Evolutionary conservation across 2,329 filamentous ascomycete genomes (phyloP), one percentile per base, ranked within the genome.

Genomic region (Curvularia sp.): DNA sequence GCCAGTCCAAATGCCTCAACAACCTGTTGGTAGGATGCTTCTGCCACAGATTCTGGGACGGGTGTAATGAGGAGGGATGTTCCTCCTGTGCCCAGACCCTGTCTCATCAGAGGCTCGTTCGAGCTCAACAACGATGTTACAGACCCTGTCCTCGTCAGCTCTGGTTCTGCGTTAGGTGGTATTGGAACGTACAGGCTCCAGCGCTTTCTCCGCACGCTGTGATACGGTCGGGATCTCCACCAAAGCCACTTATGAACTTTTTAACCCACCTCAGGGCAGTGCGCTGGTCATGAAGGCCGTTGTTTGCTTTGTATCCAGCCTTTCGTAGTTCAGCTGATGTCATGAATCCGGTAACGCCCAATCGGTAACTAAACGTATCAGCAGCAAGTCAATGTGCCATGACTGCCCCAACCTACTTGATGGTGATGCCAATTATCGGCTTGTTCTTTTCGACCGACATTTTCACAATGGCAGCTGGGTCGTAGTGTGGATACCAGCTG

Each of bases 401-500:
- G 3, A 9, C 13, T 8, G 30, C 28, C 15, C 9, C 4, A 8
- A 30, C 82, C 67, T 82, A 86, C 71, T 78, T 77, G 55, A 80
- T 73, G 2, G 72, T 76, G 9, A 80, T 67, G 0, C 73, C 76
- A 47, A 86, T 79, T 3, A 84, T 75, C 0, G 83, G 83, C 28
- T 78, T 74, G 0, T 76, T 78, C 18, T 77, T 76, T 13, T 80
- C 76, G 0, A 71, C 68, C 0, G 81, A 81, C 5, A 83, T 63
- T 59, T 78, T 77, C 4, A 84, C 81, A 5, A 86, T 60, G 0
- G 77, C 69, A 5, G 71, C 71, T 20, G 80, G 70, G 59, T 85
- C 80, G 61, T 82, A 84, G 38, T 85, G 81, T 0, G 83, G 84
- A 77, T 82, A 86, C 43, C 78, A 83, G 42, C 79, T 82, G 3